Evolutionary conservation across 1,284 basidiomycete genomes (phyloP).

Genomic region (Sanghuangporus baumii): DNA sequence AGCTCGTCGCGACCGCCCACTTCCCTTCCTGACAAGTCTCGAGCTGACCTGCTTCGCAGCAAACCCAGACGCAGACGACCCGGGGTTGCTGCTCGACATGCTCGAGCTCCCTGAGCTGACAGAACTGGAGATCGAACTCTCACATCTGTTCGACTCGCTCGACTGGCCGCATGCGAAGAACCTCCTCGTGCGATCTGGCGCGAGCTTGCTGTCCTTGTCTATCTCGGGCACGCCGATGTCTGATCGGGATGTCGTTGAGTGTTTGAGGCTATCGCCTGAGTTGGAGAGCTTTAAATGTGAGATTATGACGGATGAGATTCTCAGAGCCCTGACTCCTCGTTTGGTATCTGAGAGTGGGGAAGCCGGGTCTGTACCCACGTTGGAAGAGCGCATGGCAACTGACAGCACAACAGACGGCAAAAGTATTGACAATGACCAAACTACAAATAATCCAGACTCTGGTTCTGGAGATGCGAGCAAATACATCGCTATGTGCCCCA

Average conservation of each 20-base stretch:
- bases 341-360: neutral
- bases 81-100: neutral
- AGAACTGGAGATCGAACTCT: neutral
- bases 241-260: neutral
- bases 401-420: neutral
- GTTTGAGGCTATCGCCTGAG: neutral
- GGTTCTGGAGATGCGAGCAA: neutral
- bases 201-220: neutral
- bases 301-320: neutral
- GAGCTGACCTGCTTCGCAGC: slow-evolving; percentile 1
- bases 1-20: neutral
- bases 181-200: neutral
- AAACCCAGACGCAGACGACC: neutral
- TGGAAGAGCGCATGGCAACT: neutral
- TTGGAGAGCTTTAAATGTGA: neutral
- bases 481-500: slow-evolving; percentile 5
- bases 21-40: neutral
- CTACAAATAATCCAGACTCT: neutral
- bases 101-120: slow-evolving; percentile 1
- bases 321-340: neutral
- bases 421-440: neutral
- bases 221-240: neutral
- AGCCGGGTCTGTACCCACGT: neutral
- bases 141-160: neutral
- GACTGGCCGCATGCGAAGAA: neutral